A percentile compares a stretch with the other conserved stretches of the same genome.
Evolutionary conservation across 1,284 basidiomycete genomes (phyloP).

Genomic region (Apiotrichum veenhuisii): DNA sequence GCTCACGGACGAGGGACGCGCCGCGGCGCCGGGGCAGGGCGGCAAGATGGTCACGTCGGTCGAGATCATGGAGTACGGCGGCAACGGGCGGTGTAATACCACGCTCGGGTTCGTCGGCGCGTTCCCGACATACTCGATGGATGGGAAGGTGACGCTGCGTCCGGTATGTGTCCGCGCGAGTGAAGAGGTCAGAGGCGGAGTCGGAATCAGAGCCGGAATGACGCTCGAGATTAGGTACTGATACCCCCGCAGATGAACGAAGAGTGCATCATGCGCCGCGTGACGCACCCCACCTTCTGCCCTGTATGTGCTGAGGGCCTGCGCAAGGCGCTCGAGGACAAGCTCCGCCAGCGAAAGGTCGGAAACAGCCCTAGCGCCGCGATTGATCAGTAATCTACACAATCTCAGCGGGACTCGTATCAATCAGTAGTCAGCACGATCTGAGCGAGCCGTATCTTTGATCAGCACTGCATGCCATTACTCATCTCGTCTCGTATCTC

Average conservation of each 20-base stretch:
- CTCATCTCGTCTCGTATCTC: too few relatives aligned
- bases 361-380: neutral
- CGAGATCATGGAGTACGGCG: slow-evolving; percentile 72
- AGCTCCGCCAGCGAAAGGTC: too few relatives aligned
- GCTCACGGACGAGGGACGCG: slow-evolving; percentile 55
- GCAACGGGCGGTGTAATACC: slow-evolving; percentile 60
- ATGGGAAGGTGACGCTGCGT: slow-evolving; percentile 36
- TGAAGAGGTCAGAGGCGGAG: too few relatives aligned
- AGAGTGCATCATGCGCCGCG: slow-evolving; percentile 75
- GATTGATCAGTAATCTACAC: neutral
- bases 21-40: slow-evolving; percentile 58
- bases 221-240: too few relatives aligned
- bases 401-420: too few relatives aligned
- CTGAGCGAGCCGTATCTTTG: too few relatives aligned
- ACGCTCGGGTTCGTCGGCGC: slow-evolving; percentile 62
- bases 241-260: slow-evolving; percentile 73
- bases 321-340: slow-evolving; percentile 18
- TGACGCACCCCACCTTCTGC: slow-evolving; percentile 61
- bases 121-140: slow-evolving; percentile 62
- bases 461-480: too few relatives aligned
- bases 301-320: slow-evolving; percentile 69
- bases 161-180: slow-evolving; percentile 27
- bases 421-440: too few relatives aligned
- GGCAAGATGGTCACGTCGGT: slow-evolving; percentile 61
- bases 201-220: too few relatives aligned